Base-by-base conservation (phyloP, 371 early-diverging fungal species). In the Mucor racemosus region DNA sequence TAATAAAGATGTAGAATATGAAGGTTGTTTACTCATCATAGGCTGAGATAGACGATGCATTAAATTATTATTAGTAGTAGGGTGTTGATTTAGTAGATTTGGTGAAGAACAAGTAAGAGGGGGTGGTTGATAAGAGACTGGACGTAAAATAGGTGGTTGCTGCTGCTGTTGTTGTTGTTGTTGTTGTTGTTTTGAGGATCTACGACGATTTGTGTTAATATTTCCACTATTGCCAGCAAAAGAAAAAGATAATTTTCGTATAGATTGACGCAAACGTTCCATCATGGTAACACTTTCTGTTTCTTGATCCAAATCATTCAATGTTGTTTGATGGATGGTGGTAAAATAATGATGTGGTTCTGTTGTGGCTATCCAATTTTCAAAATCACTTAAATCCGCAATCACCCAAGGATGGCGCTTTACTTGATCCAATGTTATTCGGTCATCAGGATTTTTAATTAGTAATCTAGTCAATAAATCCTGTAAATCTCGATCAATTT, bases 321-420 rank as follows among this genome's bases (percentile, higher is more conserved):
- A 8, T 26, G 31, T 53, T 53, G 53, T 31, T 26, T 53, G 14
- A 31, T 26, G 21, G 53, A 53, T 26, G 26, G 53, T 53, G 3
- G 53, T 14, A 34, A 60, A 42, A 41, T 62, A 62, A 41, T 39
- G 41, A 5, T 39, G 53, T 15, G 82, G 82, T 64, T 82, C 78
- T 50, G 82, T 71, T 55, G 68, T 71, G 14, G 71, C 72, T 56
- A 72, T 69, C 82, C 82, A 82, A 8, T 36, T 71, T 10, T 71
- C 75, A 15, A 90, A 88, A 48, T 88, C 85, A 6, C 71, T 71
- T 53, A 96, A 63, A 69, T 91, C 96, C 31, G 80, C 83, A 10
- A 86, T 86, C 0, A 95, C 92, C 97, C 97, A 98, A 26, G 94
- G 92, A 77, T 97, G 97, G 36, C 72, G 69, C 86, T 93, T 96